phyloP scores from a whole-genome alignment of 257 asterid genomes.

The Solanum sejunctum region DNA sequence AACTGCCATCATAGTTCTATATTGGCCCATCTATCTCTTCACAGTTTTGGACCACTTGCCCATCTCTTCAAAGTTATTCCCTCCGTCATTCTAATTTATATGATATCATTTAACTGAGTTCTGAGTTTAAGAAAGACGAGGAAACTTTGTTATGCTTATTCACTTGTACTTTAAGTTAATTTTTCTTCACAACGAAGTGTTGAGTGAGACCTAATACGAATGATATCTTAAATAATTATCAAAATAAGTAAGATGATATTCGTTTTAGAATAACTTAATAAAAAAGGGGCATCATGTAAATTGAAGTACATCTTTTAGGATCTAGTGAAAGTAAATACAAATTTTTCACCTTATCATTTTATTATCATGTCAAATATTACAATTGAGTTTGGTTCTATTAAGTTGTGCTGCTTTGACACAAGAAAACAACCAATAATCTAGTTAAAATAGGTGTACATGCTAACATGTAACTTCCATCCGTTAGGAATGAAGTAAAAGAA shows the following conservation, averaged over 20 bases:
- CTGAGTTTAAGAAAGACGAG: neutral
- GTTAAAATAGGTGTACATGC: no score
- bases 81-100: neutral
- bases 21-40: neutral
- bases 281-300: neutral
- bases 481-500: no score
- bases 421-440: neutral
- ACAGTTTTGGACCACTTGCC: neutral
- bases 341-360: neutral
- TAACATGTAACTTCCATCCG: no score
- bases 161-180: no score
- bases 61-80: neutral
- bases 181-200: no score
- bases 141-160: neutral
- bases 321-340: neutral
- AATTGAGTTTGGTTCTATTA: neutral
- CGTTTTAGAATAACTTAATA: neutral
- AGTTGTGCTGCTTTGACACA: neutral
- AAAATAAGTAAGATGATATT: no score
- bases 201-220: no score
- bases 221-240: no score
- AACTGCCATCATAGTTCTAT: neutral
- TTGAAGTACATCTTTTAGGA: neutral
- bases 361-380: neutral
- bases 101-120: accelerated